Conservation (phyloP, 2,329 filamentous ascomycete species). For the Fonsecaea pedrosoi region DNA sequence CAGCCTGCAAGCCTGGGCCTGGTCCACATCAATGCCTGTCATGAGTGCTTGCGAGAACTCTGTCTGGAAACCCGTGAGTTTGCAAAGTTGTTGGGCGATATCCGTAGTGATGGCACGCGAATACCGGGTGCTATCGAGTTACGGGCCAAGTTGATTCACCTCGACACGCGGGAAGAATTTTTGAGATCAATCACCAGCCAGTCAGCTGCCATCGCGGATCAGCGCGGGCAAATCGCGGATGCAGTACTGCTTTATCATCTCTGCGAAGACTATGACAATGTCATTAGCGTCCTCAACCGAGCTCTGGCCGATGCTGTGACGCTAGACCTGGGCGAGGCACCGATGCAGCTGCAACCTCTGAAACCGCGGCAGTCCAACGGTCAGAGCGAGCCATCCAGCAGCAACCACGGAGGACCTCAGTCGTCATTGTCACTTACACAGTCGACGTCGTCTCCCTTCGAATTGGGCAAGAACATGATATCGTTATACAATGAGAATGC, state of each 20-base stretch:
- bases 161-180: conserved; percentile 81
- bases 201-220: conserved; percentile 89
- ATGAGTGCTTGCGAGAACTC: conserved; percentile 90
- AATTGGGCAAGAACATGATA: conserved; percentile 68
- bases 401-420: conserved; percentile 48
- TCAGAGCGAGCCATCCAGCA: conserved; percentile 35
- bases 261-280: conserved; percentile 92
- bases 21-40: conserved; percentile 81
- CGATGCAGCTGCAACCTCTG: conserved; percentile 77
- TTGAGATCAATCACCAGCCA: conserved; percentile 91
- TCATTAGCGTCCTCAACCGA: conserved; percentile 87
- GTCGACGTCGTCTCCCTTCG: conserved; percentile 70
- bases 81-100: conserved; percentile 89
- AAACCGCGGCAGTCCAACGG: conserved; percentile 66
- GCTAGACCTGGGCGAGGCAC: conserved; percentile 81
- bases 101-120: conserved; percentile 81
- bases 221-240: conserved; percentile 85
- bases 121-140: conserved; percentile 88
- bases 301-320: conserved; percentile 88
- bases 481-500: conserved; percentile 66
- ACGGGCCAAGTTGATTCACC: conserved; percentile 78
- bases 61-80: conserved; percentile 98
- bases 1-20: conserved; percentile 71
- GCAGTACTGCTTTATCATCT: conserved; percentile 94
- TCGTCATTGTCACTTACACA: conserved; percentile 65